Percentiles rank a stretch among this genome's conserved stretches.
Conservation (phyloP, 306 rosid genomes). For the Fagus crenata region DNA sequence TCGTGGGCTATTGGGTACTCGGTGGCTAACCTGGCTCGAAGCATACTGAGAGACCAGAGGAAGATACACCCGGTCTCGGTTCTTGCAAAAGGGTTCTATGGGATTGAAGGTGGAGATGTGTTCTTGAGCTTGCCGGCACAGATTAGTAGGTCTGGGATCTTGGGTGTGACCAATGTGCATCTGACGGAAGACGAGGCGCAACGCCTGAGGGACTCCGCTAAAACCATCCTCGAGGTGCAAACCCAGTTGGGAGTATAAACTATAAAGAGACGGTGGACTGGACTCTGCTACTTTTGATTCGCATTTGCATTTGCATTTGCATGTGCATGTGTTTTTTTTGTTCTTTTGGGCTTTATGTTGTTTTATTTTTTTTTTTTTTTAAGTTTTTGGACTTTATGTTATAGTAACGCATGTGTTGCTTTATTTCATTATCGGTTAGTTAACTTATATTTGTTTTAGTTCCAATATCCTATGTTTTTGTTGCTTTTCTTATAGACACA, state of each 20-base stretch:
- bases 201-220: slow-evolving; percentile 65
- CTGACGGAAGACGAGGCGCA: slow-evolving; percentile 59
- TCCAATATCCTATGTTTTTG: no score
- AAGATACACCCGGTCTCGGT: slow-evolving; percentile 83
- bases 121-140: slow-evolving; percentile 84
- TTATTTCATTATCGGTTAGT: no score
- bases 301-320: no score
- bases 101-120: slow-evolving; percentile 64
- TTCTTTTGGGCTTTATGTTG: no score
- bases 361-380: no score
- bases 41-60: slow-evolving; percentile 70
- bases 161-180: slow-evolving; percentile 77
- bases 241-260: slow-evolving; percentile 55
- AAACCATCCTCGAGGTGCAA: slow-evolving; percentile 60
- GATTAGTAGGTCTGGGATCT: slow-evolving; percentile 73
- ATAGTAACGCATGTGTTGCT: no score
- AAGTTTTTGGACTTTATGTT: no score
- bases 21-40: slow-evolving; percentile 61
- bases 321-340: no score
- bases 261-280: not conserved
- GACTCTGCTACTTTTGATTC: not conserved
- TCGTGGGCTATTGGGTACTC: slow-evolving; percentile 98
- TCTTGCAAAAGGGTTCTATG: slow-evolving; percentile 72
- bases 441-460: no score
- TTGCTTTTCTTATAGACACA: no score